Conservation (phyloP, 495 filamentous ascomycete species). For the Astrocystis sublimbata region DNA sequence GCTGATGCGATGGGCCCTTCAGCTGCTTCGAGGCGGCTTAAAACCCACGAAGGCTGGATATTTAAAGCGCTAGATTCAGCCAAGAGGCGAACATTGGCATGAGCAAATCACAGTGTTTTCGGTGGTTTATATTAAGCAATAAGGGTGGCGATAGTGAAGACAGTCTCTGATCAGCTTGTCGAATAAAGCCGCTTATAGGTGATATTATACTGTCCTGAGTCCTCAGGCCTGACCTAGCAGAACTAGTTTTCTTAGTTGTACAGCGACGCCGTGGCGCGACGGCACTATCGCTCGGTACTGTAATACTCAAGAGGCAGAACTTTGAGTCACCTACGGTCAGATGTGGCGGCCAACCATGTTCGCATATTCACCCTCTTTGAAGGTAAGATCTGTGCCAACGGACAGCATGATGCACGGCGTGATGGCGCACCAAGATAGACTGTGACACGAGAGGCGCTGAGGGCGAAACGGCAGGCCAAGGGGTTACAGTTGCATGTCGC, state of each 20-base stretch:
- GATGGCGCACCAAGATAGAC: neutral
- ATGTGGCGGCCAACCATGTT: slow-evolving; percentile 11
- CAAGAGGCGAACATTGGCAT: slow-evolving; percentile 5
- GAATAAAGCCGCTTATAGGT: neutral
- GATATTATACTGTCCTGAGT: neutral
- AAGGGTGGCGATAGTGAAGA: neutral
- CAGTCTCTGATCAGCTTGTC: neutral
- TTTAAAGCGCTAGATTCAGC: neutral
- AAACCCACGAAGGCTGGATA: neutral
- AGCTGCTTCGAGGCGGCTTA: slow-evolving; percentile 6
- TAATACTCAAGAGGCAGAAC: neutral
- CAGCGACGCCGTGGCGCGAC: neutral
- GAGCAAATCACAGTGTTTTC: neutral
- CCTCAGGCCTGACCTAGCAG: neutral
- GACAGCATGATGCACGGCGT: neutral
- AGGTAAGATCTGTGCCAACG: neutral
- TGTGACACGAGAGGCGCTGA: neutral
- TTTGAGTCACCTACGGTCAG: neutral
- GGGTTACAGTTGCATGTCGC: slow-evolving; percentile 3
- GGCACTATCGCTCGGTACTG: neutral
- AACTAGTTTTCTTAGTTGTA: slow-evolving; percentile 1
- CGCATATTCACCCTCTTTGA: neutral
- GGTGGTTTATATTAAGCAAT: neutral
- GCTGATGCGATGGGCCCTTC: slow-evolving; percentile 3
- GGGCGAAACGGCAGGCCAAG: slow-evolving; percentile 4